A percentile compares a stretch with the other conserved stretches of the same genome.
phyloP scores from a whole-genome alignment of 495 filamentous ascomycete species.

The Annulohypoxylon nitens region DNA sequence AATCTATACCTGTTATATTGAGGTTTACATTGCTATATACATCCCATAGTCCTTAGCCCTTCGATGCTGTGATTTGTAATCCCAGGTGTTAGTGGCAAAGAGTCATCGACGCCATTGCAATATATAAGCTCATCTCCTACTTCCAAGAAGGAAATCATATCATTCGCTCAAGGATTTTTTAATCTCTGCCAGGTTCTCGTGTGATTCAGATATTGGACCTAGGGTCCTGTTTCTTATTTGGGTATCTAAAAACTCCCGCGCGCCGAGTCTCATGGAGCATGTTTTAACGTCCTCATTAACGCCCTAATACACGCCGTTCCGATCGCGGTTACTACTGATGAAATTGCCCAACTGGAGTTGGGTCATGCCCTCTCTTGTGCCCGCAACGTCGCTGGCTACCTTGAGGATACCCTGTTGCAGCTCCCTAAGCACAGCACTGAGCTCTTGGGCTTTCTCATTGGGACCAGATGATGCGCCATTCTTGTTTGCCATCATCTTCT shows the following conservation, averaged over 20 bases:
- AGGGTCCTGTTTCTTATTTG: slow-evolving; percentile 14
- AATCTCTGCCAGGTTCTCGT: not conserved
- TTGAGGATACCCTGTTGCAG: slow-evolving; percentile 83
- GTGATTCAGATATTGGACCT: not conserved
- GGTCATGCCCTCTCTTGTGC: slow-evolving; percentile 76
- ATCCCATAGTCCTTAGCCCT: not conserved
- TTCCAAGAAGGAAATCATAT: not conserved
- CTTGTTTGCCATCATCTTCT: slow-evolving; percentile 71
- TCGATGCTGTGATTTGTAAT: not conserved
- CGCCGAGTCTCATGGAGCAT: slow-evolving; percentile 11
- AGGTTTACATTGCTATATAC: not conserved
- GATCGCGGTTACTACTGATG: slow-evolving; percentile 49
- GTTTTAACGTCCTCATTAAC: not conserved
- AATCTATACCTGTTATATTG: not conserved
- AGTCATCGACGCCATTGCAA: not conserved
- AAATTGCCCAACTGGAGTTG: slow-evolving; percentile 72
- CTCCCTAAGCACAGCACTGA: slow-evolving; percentile 77
- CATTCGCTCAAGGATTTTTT: not conserved
- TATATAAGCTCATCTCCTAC: not conserved
- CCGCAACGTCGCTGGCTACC: slow-evolving; percentile 78
- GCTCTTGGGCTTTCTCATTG: slow-evolving; percentile 61
- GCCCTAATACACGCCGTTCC: slow-evolving; percentile 47
- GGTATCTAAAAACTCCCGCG: slow-evolving; percentile 25
- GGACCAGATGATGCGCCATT: slow-evolving; percentile 58
- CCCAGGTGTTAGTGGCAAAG: not conserved